Evolutionary conservation across 768 basidiomycete species (phyloP), one percentile per base, ranked within the genome.

Genomic region (Antrodiella citrinella): DNA sequence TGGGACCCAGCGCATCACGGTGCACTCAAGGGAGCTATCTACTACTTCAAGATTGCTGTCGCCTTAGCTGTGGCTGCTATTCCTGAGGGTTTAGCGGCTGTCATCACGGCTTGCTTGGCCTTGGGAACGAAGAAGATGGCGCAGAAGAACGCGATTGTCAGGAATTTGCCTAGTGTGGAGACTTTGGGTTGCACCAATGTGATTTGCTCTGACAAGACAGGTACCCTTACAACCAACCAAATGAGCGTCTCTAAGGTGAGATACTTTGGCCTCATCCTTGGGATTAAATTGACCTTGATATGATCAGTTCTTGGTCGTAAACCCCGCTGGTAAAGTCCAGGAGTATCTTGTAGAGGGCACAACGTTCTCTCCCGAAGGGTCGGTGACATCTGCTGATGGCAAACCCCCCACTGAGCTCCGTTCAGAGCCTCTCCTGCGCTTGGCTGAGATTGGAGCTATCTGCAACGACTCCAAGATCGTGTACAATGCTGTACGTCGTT

Each of bases 41-140:
- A 97, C 67, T 99, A 99, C 70, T 91, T 99, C 78, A 99, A 99
- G 72, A 97, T 99, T 63, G 95, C 95, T 26, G 96, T 99, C 41
- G 93, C 96, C 3, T 74, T 99, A 42, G 95, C 96, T n/a, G 95
- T 99, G 38, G 95, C 95, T 51, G 95, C 95, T 38, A 99, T 98
- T 62, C 95, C 96, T 0, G 95, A 99, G 68, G 95, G 95, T 52
- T 71, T 99, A n/a, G 93, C 95, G 26, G 94, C 93, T 46, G 95
- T 99, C 51, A 96, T 98, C 62, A 99, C 95, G 5, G 93, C 93
- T 9, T 97, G 94, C 67, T 69, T 99, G 35, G 94, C 96, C 9
- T 76, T 99, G 12, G 96, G 95, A 18, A 97, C 95, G 15, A 93
- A 96, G 73, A 97, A 96, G 69, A 99, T 99, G 95, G 94, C 95